A percentile compares a stretch with the other conserved stretches of the same genome.
Evolutionary conservation across 108 stramenopile genomes (phyloP).

Genomic region (Nannochloropsis gaditana): DNA sequence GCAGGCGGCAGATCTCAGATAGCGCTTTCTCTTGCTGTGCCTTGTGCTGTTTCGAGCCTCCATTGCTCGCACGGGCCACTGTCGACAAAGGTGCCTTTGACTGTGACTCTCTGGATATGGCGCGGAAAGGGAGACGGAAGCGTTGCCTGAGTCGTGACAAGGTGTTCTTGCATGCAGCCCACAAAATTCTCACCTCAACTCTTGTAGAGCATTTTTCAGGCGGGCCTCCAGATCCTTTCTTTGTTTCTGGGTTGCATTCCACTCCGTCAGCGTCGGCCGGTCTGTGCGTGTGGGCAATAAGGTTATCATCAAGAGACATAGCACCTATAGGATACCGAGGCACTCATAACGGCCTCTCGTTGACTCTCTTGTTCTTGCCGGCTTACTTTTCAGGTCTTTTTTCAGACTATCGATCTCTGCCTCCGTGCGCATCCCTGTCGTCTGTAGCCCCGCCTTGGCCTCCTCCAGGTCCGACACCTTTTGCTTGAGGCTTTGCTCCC

Average conservation of each 20-base stretch:
- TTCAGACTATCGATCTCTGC: not conserved
- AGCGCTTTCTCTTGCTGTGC: too few relatives aligned
- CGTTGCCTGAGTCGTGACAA: too few relatives aligned
- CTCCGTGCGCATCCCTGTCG: not conserved
- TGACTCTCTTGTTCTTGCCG: too few relatives aligned
- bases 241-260: constrained; percentile 36
- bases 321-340: too few relatives aligned
- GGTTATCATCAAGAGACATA: too few relatives aligned
- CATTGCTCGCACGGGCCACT: too few relatives aligned
- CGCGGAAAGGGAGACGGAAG: too few relatives aligned
- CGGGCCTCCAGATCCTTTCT: constrained; percentile 19
- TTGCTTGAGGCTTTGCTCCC: constrained; percentile 31
- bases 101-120: too few relatives aligned
- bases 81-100: too few relatives aligned
- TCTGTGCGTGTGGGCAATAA: constrained; percentile 19
- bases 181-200: constrained; percentile 7
- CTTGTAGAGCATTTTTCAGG: constrained; percentile 32
- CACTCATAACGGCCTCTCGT: too few relatives aligned
- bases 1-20: not conserved
- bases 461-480: not conserved
- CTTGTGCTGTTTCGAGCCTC: too few relatives aligned
- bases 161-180: too few relatives aligned
- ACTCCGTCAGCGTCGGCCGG: constrained; percentile 36
- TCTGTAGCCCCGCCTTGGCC: not conserved
- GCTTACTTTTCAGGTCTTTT: not conserved